Base-by-base conservation (phyloP, 805 yeast genomes). In the Ogataea paradorogensis region DNA sequence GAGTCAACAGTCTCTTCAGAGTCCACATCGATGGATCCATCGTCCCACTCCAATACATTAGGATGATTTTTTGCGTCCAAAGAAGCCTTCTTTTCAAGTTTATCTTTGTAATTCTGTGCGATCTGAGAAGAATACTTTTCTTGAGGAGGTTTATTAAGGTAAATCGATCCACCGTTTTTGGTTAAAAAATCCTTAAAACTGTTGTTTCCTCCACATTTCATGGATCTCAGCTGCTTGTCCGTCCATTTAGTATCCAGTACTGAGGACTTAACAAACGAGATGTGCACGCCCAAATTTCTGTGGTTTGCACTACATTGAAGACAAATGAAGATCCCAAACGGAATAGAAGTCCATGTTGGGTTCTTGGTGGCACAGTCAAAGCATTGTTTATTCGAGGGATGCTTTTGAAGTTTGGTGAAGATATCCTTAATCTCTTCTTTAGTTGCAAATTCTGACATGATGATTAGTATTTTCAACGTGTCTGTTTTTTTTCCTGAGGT, bases 321-420 rank as follows among this genome's bases (percentile, higher is more conserved):
- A 69, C 99, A 93, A 43, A 93, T 68, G 61, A 90, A 76, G 37
- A 90, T 85, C 40, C 97, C 99, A 64, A 87, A 91, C 10, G 98
- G 96, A 40, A 91, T 89, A 10, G 98, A 91, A 3, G 99, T 87
- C 99, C 99, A 93, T 0, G 98, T 88, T 26, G 99, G 98, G 62
- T 90, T 90, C 59, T 85, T 88, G 53, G 90, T 85, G 38, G 84
- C 76, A 65, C 99, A 93, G 61, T 93, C 99, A 66, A 93, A 91
- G 66, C 99, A 93, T 38, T 62, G 63, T 56, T 82, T 82, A 70
- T 90, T 90, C 33, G 88, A 84, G 18, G 80, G 80, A 47, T 74
- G 70, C 62, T 82, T 68, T 53, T 77, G 75, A 51, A 86, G 68
- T 59, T 75, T 71, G 36, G 70, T 68, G 56, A 87, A 87, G 48